Evolutionary conservation across 2,329 filamentous ascomycete genomes (phyloP), one percentile per base, ranked within the genome.

Genomic region (Fusarium brevicatenulatum): DNA sequence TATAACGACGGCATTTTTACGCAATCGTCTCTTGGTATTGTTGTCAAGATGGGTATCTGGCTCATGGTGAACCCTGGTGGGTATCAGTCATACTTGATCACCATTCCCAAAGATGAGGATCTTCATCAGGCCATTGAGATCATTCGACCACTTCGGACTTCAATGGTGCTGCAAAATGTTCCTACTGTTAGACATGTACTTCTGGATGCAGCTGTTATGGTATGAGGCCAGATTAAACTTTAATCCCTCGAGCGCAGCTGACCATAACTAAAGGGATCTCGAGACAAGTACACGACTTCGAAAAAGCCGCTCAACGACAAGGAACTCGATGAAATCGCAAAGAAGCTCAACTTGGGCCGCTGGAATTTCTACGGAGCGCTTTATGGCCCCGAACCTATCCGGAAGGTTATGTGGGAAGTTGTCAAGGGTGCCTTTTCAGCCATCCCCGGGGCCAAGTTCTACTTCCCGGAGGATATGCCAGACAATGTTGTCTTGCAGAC

Each of bases 301-400:
- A 44, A 69, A 4, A 39, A 59, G 0, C 74, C 71, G 1, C 44
- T 76, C 0, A 66, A 53, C 2, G 68, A 76, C 4, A 15, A 58
- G 3, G 64, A 76, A 9, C 57, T 76, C 0, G 67, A 76, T 4
- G 64, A 55, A 1, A 75, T 76, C 10, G 71, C 74, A 0, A 42
- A 71, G 7, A 76, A 75, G 11, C 28, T 76, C 4, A 76, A 73
- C 10, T 39, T 76, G 1, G 74, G 74, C 0, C 63, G 74, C 1
- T 76, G 74, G 74, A 76, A 76, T 52, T 76, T 76, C 25, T 76
- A 76, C 8, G 73, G 74, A 5, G 74, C 73, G 1, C 64, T 76
- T 1, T 76, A 76, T 2, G 74, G 74, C 7, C 74, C 74, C 0
- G 71, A 76, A 1, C 73, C 74, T 0, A 64, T 76, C 2, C 19